phyloP scores from a whole-genome alignment of 208 protist species.

The Trypanosoma brucei region DNA sequence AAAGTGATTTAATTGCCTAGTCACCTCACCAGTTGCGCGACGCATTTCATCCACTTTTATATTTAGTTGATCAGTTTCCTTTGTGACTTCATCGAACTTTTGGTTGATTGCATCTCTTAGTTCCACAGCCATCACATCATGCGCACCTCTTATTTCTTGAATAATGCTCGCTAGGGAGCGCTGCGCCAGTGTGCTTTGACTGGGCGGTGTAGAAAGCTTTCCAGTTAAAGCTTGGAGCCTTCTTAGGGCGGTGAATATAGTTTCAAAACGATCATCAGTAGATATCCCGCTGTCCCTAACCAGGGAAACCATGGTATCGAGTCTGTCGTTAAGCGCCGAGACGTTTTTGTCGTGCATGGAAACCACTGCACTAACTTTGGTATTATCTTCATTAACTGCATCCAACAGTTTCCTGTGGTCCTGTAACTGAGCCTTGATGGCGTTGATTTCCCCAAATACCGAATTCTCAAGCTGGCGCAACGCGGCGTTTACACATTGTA shows the following conservation, averaged over 20 bases:
- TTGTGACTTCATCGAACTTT: constrained; percentile 1
- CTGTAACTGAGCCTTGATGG: constrained; percentile 2
- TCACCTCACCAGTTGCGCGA: constrained; percentile 1
- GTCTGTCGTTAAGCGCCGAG: constrained; percentile 2
- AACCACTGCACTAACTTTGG: not conserved
- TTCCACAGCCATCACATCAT: constrained; percentile 7
- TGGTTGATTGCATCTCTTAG: constrained; percentile 1
- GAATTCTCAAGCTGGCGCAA: constrained; percentile 7
- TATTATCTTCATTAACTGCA: constrained; percentile 8
- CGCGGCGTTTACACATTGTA: constrained; percentile 11
- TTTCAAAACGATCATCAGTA: constrained; percentile 17
- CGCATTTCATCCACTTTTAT: constrained; percentile 8
- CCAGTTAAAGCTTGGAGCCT: constrained; percentile 10
- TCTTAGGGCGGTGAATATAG: constrained; percentile 13
- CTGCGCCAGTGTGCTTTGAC: constrained; percentile 4
- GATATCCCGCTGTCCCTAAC: constrained; percentile 14
- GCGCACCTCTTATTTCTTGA: constrained; percentile 11
- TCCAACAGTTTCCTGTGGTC: constrained; percentile 4
- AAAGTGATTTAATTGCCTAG: constrained; percentile 1
- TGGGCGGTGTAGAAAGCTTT: constrained; percentile 4
- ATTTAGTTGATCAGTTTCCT: constrained; percentile 8
- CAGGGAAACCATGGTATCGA: constrained; percentile 1
- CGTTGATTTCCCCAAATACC: constrained; percentile 12
- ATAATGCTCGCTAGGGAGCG: constrained; percentile 8
- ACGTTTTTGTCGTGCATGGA: constrained; percentile 1